These are phyloP conservation scores for Colletotrichum endophyticum DNA, from an alignment of 2,329 filamentous ascomycete species.

Conservation along the genomic window DNA sequence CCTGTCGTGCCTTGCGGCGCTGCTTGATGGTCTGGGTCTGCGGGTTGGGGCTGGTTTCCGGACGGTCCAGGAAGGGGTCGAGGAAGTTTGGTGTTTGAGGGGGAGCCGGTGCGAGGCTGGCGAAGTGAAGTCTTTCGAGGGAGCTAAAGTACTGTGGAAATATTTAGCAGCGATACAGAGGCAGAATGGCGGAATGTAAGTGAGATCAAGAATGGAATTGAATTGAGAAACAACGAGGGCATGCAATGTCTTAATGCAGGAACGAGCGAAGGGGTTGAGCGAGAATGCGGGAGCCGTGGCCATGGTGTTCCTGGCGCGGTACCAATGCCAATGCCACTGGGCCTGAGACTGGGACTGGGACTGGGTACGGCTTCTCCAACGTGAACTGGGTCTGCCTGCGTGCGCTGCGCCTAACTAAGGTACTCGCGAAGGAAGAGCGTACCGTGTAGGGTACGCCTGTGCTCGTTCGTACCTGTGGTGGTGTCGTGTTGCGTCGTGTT, in stretches of 20 bases:
- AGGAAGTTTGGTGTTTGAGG: slow-evolving; percentile 5
- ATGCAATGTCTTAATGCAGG: slow-evolving; percentile 43
- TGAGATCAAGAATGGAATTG: slow-evolving; percentile 7
- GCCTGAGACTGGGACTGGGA: not conserved
- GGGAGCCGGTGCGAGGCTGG: slow-evolving; percentile 13
- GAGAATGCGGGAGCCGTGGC: not conserved
- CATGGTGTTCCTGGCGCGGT: not conserved
- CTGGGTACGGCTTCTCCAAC: not conserved
- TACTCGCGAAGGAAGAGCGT: not conserved
- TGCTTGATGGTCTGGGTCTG: slow-evolving; percentile 24
- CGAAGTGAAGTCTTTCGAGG: slow-evolving; percentile 71
- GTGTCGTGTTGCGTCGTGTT: not conserved
- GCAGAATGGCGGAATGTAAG: not conserved
- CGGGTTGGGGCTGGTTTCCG: not conserved
- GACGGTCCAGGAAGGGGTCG: slow-evolving; percentile 1
- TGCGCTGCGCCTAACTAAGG: not conserved
- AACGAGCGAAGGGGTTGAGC: slow-evolving; percentile 29
- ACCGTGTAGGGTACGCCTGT: not conserved
- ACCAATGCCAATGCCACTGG: not conserved
- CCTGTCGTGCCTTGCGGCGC: slow-evolving; percentile 8
- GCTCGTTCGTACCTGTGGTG: not conserved
- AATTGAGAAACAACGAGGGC: slow-evolving; percentile 30
- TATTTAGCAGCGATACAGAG: slow-evolving; percentile 19
- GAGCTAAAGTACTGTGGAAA: slow-evolving; percentile 71
- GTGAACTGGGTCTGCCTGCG: not conserved